Evolutionary conservation across 2,329 filamentous ascomycete species (phyloP).

Genomic region (Cadophora gregata): DNA sequence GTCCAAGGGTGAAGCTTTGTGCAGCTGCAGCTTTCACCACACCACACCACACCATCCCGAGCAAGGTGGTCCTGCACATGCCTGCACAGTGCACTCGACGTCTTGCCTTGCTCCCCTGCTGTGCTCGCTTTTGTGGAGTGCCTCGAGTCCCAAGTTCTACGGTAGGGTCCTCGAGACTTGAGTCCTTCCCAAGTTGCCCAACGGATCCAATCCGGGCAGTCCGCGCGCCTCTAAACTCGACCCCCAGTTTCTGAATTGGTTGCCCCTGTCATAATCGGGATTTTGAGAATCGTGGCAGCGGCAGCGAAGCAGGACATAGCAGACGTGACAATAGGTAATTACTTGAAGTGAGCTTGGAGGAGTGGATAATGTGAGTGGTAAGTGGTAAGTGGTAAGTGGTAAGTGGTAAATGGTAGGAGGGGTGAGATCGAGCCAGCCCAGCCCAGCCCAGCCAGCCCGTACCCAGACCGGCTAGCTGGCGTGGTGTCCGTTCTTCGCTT

Average conservation of each 20-base stretch:
- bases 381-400: too few relatives aligned
- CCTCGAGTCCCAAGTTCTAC: neutral
- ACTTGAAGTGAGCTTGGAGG: neutral
- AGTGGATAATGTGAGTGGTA: neutral
- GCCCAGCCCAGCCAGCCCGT: neutral
- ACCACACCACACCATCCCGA: conserved; percentile 4
- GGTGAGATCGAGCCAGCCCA: neutral
- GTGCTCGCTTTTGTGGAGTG: conserved; percentile 8
- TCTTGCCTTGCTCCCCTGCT: neutral
- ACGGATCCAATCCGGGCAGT: neutral
- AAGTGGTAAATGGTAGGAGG: too few relatives aligned
- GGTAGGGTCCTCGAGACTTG: neutral
- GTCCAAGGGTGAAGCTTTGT: conserved; percentile 15
- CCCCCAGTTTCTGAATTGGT: neutral
- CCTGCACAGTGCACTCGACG: too few relatives aligned
- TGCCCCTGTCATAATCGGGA: neutral
- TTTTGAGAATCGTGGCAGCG: conserved; percentile 1
- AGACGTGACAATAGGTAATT: neutral
- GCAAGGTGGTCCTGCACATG: neutral
- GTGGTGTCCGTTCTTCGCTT: neutral
- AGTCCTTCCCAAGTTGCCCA: neutral
- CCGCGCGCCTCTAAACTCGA: neutral
- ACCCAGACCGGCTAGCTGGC: neutral
- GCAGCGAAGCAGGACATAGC: neutral
- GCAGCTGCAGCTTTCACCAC: conserved; percentile 13